phyloP scores from a whole-genome alignment of 2,329 filamentous ascomycete species.

The Sporothrix brunneoviolacea region DNA sequence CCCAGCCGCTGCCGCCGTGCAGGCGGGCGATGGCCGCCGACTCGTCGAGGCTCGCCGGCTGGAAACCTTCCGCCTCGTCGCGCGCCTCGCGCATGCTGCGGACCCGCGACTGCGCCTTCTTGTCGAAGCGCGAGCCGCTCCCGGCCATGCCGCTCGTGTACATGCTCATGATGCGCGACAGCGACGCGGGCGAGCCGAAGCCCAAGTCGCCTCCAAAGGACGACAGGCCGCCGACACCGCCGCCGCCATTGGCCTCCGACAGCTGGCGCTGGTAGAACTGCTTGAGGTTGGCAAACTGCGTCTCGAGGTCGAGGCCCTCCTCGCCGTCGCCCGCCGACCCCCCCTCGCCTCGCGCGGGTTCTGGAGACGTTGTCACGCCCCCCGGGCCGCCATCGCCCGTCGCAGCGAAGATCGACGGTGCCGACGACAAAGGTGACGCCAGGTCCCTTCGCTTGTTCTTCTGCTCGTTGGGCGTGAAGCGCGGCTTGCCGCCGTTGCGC shows the following conservation, averaged over 20 bases:
- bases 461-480: conserved; percentile 44
- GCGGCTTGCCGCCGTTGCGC: conserved; percentile 51
- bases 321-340: conserved; percentile 28
- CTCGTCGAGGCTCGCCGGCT: conserved; percentile 56
- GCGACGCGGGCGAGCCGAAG: conserved; percentile 68
- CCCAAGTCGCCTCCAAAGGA: conserved; percentile 46
- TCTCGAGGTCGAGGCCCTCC: conserved; percentile 52
- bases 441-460: conserved; percentile 47
- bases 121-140: conserved; percentile 52
- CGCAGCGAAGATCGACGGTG: not conserved
- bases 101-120: conserved; percentile 60
- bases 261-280: conserved; percentile 79
- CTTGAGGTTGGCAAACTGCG: conserved; percentile 67
- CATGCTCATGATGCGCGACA: conserved; percentile 85
- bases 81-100: conserved; percentile 76
- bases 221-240: conserved; percentile 42
- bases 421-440: conserved; percentile 18
- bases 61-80: conserved; percentile 63
- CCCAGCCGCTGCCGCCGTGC: conserved; percentile 47
- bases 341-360: conserved; percentile 1
- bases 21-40: conserved; percentile 54
- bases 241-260: conserved; percentile 48
- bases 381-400: not conserved
- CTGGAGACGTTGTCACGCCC: not conserved
- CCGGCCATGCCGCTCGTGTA: conserved; percentile 49